Evolutionary conservation across 768 basidiomycete species (phyloP).

Genomic region (Podaxis sp.): DNA sequence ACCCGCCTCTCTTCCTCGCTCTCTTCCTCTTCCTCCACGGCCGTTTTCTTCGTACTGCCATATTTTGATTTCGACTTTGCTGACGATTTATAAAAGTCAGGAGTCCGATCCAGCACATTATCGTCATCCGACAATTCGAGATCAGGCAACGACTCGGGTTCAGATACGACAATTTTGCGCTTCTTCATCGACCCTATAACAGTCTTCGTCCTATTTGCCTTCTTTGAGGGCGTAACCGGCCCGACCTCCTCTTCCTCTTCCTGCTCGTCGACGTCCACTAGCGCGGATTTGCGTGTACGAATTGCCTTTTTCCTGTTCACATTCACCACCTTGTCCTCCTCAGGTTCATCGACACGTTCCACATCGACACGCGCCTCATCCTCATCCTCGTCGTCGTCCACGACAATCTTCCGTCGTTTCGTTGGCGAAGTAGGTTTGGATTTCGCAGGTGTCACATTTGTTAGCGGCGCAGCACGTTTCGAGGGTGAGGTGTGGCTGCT

Average conservation of each 20-base stretch:
- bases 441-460: conserved; percentile 1
- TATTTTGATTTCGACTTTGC: neutral
- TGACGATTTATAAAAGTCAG: neutral
- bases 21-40: conserved; percentile 13
- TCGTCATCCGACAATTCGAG: conserved; percentile 18
- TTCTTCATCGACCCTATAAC: conserved; percentile 8
- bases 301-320: conserved; percentile 1
- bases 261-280: conserved; percentile 12
- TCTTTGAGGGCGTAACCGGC: conserved; percentile 14
- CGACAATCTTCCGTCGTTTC: conserved; percentile 2
- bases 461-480: neutral
- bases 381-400: conserved; percentile 7
- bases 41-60: conserved; percentile 10
- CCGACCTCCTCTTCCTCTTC: conserved; percentile 17
- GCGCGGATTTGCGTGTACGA: neutral
- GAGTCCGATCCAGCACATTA: conserved; percentile 5
- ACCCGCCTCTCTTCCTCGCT: neutral
- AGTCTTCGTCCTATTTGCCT: conserved; percentile 16
- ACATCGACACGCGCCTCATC: neutral
- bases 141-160: neutral
- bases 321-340: conserved; percentile 17
- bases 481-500: neutral
- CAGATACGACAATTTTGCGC: neutral
- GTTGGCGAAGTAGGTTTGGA: neutral
- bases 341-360: conserved; percentile 15